Evolutionary conservation across 176 grass and related monocot species (phyloP), one percentile per base, ranked within the genome.

Genomic region (Zea luxurians): DNA sequence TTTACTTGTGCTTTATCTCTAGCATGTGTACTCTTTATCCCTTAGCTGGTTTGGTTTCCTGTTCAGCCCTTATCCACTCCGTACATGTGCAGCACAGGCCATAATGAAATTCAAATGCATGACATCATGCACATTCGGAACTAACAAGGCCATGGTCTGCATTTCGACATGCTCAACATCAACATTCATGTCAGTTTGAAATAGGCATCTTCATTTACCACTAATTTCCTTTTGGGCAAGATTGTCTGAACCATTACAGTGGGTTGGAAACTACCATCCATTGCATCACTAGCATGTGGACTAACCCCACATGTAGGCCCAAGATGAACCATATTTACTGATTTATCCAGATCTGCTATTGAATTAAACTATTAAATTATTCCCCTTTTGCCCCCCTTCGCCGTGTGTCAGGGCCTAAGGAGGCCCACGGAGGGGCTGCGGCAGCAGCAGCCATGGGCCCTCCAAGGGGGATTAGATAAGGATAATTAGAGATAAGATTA

Each of bases 121-220:
- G 45, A 18, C 41, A 20, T 37, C 5, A 48, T 49, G 37, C 0
- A 2, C 61, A 16, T 37, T 38, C 0, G 48, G 59, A 64, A 5
- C 15, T 65, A 38, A 37, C 10, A 20, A 37, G 7, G 21, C 4
- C 65, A n/a, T 78, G 10, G 0, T 50, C 2, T 52, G 3, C 17
- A 9, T 8, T 53, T 68, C 15, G 15, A 6, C 35, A 13, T 7
- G 11, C 60, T 44, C 10, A 66, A 38, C 21, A 41, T 37, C 17
- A 40, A 43, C 13, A 72, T 9, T 78, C 35, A 20, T 49, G 13
- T 16, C n/a, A 77, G 61, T 44, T 4, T 15, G 8, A 85, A 87
- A 73, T 65, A 87, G 5, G 9, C 10, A 73, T 36, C 54, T 71
- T 44, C 17, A 4, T 65, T 45, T 67, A 60, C 4, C n/a, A 13